These are phyloP conservation scores for Monosporascus sp. DNA, from an alignment of 2,329 filamentous ascomycete species.

Conservation along the genomic window DNA sequence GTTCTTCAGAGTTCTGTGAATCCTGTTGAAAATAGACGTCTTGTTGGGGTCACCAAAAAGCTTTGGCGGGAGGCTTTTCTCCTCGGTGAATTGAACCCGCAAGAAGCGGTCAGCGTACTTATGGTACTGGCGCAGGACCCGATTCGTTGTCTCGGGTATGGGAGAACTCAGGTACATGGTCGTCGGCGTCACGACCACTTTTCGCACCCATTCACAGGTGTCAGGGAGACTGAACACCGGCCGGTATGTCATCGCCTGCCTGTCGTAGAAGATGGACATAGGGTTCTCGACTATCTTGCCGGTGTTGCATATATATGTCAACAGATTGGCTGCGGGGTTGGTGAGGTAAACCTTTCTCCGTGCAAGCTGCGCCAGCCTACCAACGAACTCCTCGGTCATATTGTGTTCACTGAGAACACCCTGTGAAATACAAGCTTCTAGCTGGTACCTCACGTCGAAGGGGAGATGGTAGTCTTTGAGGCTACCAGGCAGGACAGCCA, in stretches of 20 bases:
- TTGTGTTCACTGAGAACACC: constrained; percentile 71
- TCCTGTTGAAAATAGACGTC: constrained; percentile 67
- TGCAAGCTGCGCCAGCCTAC: constrained; percentile 46
- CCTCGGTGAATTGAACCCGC: constrained; percentile 84
- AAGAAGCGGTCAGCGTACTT: constrained; percentile 72
- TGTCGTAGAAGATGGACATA: constrained; percentile 62
- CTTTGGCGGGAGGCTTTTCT: constrained; percentile 42
- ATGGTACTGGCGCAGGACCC: constrained; percentile 71
- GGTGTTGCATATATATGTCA: constrained; percentile 68
- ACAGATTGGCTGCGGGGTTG: constrained; percentile 54
- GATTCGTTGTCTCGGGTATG: constrained; percentile 78
- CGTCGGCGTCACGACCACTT: constrained; percentile 77
- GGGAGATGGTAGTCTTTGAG: constrained; percentile 42
- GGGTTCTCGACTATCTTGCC: constrained; percentile 61
- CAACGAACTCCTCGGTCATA: constrained; percentile 62
- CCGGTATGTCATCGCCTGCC: constrained; percentile 41
- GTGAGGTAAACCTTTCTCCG: constrained; percentile 14
- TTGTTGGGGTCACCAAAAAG: constrained; percentile 27
- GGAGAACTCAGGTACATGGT: constrained; percentile 75
- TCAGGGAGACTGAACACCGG: constrained; percentile 52
- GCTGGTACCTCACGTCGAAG: constrained; percentile 77
- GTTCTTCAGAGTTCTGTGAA: constrained; percentile 65
- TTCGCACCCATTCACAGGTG: constrained; percentile 71
- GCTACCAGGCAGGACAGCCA: constrained; percentile 22
- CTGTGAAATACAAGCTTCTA: constrained; percentile 88